Evolutionary conservation across 768 basidiomycete genomes (phyloP).

Genomic region (Suillus hirtellus): DNA sequence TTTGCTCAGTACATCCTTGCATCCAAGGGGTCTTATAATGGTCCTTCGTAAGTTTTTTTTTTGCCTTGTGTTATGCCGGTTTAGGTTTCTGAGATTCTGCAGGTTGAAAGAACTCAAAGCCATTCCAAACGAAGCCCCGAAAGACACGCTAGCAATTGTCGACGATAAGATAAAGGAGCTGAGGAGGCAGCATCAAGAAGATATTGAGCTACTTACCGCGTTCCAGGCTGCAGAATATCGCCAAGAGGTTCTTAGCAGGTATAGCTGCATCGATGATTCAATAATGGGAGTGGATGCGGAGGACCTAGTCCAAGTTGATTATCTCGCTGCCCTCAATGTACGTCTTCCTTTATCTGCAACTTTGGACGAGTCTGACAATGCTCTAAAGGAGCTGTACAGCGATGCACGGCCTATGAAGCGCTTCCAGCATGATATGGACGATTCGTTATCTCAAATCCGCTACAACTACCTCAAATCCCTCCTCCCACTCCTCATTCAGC

Average conservation of each 20-base stretch:
- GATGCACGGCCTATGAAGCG: slow-evolving; percentile 20
- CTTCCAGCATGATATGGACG: slow-evolving; percentile 28
- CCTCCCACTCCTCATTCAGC: slow-evolving; percentile 18
- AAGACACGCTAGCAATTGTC: slow-evolving; percentile 30
- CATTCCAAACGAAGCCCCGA: slow-evolving; percentile 2
- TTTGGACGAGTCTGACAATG: neutral
- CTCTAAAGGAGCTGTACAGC: slow-evolving; percentile 22
- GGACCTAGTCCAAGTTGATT: slow-evolving; percentile 27
- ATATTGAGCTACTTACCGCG: slow-evolving; percentile 31
- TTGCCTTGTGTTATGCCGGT: neutral
- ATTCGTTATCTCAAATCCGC: slow-evolving; percentile 30
- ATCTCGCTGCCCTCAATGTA: slow-evolving; percentile 27
- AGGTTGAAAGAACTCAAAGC: slow-evolving; percentile 25
- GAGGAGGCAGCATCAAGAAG: slow-evolving; percentile 29
- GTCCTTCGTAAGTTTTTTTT: slow-evolving; percentile 39
- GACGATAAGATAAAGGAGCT: slow-evolving; percentile 31
- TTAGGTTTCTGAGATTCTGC: slow-evolving; percentile 17
- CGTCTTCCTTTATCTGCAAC: neutral
- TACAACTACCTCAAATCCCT: slow-evolving; percentile 33
- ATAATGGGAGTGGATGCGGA: slow-evolving; percentile 28
- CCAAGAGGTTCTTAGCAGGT: slow-evolving; percentile 36
- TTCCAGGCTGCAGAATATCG: slow-evolving; percentile 33
- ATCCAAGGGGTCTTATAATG: slow-evolving; percentile 34
- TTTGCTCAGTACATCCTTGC: slow-evolving; percentile 42
- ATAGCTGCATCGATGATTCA: slow-evolving; percentile 24